phyloP scores from a whole-genome alignment of 768 basidiomycete genomes.

The Fomitopsis pulvina region DNA sequence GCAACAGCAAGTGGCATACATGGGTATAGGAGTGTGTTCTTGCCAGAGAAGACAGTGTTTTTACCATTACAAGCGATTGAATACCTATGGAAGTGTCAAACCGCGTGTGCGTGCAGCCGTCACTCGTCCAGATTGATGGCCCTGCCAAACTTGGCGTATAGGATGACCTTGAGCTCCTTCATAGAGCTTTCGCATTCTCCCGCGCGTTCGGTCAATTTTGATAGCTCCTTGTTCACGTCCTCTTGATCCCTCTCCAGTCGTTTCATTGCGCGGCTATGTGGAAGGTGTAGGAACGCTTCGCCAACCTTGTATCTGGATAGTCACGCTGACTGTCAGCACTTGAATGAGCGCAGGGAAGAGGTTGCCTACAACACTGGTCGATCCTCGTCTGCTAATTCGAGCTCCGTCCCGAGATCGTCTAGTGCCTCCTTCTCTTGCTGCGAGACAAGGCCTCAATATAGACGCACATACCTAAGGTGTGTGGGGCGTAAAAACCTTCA shows the following conservation, averaged over 20 bases:
- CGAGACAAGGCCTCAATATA: background rate
- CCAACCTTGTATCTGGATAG: conserved; percentile 78
- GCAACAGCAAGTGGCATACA: background rate
- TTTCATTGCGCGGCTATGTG: conserved; percentile 59
- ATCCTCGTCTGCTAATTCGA: conserved; percentile 87
- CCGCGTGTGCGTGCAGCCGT: background rate
- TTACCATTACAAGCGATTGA: background rate
- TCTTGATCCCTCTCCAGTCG: conserved; percentile 67
- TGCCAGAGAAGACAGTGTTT: background rate
- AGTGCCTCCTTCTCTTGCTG: conserved; percentile 95
- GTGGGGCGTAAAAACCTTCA: conserved; percentile 50
- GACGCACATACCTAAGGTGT: background rate
- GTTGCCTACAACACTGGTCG: conserved; percentile 62
- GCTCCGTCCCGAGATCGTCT: conserved; percentile 81
- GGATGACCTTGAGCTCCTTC: conserved; percentile 69
- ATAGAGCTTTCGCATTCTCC: conserved; percentile 68
- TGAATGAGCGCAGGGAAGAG: background rate
- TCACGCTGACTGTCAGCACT: background rate
- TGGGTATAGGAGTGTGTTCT: background rate
- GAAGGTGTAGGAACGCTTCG: conserved; percentile 81
- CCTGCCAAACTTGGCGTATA: conserved; percentile 90
- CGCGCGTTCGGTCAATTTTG: conserved; percentile 40
- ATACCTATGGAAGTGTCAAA: background rate
- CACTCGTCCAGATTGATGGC: conserved; percentile 90
- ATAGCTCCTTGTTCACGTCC: conserved; percentile 49